Evolutionary conservation across 202 grass and related monocot species (phyloP), one percentile per base, ranked within the genome.

Genomic region (Bolboschoenoplectus hybrid): DNA sequence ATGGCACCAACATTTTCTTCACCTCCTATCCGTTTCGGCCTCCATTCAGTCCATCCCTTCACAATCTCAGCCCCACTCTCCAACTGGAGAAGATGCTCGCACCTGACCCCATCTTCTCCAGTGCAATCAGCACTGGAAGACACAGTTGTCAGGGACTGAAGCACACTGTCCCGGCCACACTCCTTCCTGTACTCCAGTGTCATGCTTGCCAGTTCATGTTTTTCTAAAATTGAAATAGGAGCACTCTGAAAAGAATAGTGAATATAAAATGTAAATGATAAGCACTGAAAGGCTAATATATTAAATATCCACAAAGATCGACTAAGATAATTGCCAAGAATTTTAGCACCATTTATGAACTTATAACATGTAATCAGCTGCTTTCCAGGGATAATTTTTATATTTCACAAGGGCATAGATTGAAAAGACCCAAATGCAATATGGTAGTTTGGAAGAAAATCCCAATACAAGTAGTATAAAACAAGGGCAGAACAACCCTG

Each of bases 151-250:
- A 91, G 89, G 0, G 97, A 99, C 81, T 97, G 93, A 83, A 99
- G 92, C 39, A 97, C 87, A 11, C 90, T 97, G 84, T 97, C 94
- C 9, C 89, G 87, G 3, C 94, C 94, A 1, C 97, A 99, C 67
- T 99, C 97, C 87, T 93, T 99, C 90, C 92, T 92, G 88, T 99
- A 99, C 63, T 99, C 97, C 71, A 99, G 77, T 47, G 97, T 99
- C 94, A 97, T 91, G 82, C 94, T 89, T 52, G 91, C 94, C 16
- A 99, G 94, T 85, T 97, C 97, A 50, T 99, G 93, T 77, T 92
- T 99, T 68, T 99, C 97, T 81, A 97, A 88, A 76, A 99, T 97
- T 26, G 97, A 93, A 45, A 94, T 99, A 3, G 97, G 97, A 62
- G 94, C 97, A n/a, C 97, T 97, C 97, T 99, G 92, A 41, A 71